phyloP scores from a whole-genome alignment of 257 asterid species.

The Thymus mandschuricus region DNA sequence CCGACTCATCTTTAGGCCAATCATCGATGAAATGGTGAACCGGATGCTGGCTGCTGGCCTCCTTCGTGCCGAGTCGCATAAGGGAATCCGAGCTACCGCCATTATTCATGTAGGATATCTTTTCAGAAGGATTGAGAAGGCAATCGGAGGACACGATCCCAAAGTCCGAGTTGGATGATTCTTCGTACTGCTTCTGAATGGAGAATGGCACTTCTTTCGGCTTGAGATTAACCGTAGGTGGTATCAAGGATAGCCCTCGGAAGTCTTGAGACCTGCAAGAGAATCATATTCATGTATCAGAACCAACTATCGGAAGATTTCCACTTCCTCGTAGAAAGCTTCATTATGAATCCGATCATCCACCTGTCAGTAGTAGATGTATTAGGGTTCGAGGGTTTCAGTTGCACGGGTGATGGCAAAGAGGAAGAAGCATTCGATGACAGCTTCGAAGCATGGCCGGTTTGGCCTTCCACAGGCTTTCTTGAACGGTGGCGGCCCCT shows the following conservation, averaged over 20 bases:
- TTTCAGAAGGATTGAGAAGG: slow-evolving; percentile 64
- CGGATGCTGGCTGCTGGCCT: slow-evolving; percentile 41
- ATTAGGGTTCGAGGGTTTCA: slow-evolving; percentile 44
- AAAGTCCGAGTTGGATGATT: slow-evolving; percentile 47
- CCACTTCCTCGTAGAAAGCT: background rate
- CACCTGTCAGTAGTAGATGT: slow-evolving; percentile 24
- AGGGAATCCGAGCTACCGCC: slow-evolving; percentile 46
- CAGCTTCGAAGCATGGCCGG: slow-evolving; percentile 74
- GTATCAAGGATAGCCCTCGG: slow-evolving; percentile 43
- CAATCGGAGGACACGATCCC: slow-evolving; percentile 70
- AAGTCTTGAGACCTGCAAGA: slow-evolving; percentile 61
- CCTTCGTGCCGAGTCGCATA: slow-evolving; percentile 46
- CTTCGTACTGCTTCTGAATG: slow-evolving; percentile 56
- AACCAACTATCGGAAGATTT: background rate
- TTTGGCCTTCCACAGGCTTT: slow-evolving; percentile 99
- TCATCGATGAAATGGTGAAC: slow-evolving; percentile 68
- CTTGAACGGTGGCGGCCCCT: slow-evolving; percentile 99
- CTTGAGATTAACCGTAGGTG: slow-evolving; percentile 41
- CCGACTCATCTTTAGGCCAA: slow-evolving; percentile 63
- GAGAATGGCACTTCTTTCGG: slow-evolving; percentile 47
- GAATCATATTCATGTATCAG: slow-evolving; percentile 11
- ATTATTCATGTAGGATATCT: slow-evolving; percentile 47
- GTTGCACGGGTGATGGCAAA: slow-evolving; percentile 52
- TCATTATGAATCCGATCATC: too few species aligned
- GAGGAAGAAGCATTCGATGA: slow-evolving; percentile 56